Conservation (phyloP, 306 rosid species). For the Oemleria cerasiformis region DNA sequence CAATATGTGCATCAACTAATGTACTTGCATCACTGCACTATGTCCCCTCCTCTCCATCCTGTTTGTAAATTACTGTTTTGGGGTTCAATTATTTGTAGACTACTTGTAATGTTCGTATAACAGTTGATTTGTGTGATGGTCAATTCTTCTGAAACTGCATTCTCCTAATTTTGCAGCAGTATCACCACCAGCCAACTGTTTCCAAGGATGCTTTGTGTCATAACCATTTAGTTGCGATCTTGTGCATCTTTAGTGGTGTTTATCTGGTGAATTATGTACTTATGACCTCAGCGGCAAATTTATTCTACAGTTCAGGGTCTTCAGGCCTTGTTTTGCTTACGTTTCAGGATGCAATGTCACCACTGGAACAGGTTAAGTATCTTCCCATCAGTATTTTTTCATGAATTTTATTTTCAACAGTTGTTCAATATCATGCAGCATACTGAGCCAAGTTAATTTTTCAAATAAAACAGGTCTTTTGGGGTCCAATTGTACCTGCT, state of each 20-base stretch:
- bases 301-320: conserved; percentile 35
- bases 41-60: not conserved
- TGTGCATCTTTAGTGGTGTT: conserved; percentile 70
- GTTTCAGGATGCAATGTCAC: conserved; percentile 71
- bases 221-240: conserved; percentile 73
- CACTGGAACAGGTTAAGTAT: conserved; percentile 71
- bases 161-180: conserved; percentile 51
- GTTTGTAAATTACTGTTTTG: not conserved
- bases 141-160: conserved; percentile 28
- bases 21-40: not conserved
- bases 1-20: not conserved
- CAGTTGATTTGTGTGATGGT: conserved; percentile 7
- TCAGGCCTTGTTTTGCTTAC: conserved; percentile 64
- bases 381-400: conserved; percentile 10
- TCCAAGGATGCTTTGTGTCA: conserved; percentile 71
- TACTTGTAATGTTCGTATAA: not conserved
- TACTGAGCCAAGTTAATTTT: conserved; percentile 23
- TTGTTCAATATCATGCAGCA: not conserved
- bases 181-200: conserved; percentile 41
- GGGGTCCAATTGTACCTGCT: conserved; percentile 55
- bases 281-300: conserved; percentile 68
- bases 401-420: not conserved
- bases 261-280: conserved; percentile 65
- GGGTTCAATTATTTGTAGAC: not conserved
- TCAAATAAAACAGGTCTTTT: conserved; percentile 55